A percentile compares a stretch with the other conserved stretches of the same genome.
phyloP scores from a whole-genome alignment of 495 filamentous ascomycete genomes.

The Penicillium odoratum region DNA sequence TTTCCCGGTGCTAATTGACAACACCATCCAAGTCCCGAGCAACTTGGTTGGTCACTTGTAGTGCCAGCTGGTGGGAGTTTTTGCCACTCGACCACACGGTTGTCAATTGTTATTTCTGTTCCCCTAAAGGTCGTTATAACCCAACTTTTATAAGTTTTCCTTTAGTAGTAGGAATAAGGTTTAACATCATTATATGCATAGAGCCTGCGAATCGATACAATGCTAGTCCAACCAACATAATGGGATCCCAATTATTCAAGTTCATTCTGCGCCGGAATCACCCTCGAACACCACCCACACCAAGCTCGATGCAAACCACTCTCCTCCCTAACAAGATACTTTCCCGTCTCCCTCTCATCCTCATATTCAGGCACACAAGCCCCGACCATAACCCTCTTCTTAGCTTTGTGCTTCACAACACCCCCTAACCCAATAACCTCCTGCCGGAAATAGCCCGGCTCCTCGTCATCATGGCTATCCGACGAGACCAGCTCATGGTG shows the following conservation, averaged over 20 bases:
- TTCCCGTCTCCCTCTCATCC: constrained; percentile 65
- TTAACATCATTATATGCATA: neutral
- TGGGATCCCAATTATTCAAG: neutral
- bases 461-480: constrained; percentile 42
- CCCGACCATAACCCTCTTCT: constrained; percentile 73
- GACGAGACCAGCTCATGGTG: constrained; percentile 19
- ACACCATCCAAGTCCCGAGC: no score
- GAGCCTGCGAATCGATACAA: neutral
- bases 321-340: constrained; percentile 67
- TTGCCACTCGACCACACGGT: no score
- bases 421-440: constrained; percentile 89
- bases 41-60: no score
- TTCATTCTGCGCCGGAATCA: constrained; percentile 38
- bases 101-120: no score
- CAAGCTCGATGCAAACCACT: constrained; percentile 47
- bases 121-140: no score
- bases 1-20: no score
- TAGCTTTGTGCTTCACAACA: constrained; percentile 75
- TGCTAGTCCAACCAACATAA: neutral
- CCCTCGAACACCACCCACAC: constrained; percentile 53
- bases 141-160: no score
- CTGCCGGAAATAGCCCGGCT: constrained; percentile 72
- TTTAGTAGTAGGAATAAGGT: neutral
- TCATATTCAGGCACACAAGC: constrained; percentile 80
- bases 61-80: no score